Evolutionary conservation across 495 filamentous ascomycete genomes (phyloP).

Genomic region (Aspergillus taichungensis): DNA sequence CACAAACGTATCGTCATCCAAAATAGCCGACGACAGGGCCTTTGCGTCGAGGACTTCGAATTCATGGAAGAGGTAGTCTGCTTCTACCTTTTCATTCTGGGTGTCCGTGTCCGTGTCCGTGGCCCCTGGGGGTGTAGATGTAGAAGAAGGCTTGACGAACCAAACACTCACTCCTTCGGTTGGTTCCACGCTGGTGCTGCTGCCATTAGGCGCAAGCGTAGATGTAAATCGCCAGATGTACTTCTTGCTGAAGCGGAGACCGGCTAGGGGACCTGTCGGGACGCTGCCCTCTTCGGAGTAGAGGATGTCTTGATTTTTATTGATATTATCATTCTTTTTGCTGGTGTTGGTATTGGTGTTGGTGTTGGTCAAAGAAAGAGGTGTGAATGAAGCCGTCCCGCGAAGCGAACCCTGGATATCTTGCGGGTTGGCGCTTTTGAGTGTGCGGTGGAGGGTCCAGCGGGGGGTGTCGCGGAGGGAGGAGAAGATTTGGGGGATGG

Average conservation of each 20-base stretch:
- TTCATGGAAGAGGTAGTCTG: constrained; percentile 40
- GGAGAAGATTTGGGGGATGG: constrained; percentile 17
- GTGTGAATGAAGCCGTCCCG: constrained; percentile 33
- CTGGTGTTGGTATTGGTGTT: background rate
- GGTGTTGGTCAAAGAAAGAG: constrained; percentile 9
- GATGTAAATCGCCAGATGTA: constrained; percentile 32
- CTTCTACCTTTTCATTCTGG: constrained; percentile 19
- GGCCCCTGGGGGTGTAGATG: too few species aligned
- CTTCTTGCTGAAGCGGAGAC: constrained; percentile 37
- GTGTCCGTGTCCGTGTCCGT: too few species aligned
- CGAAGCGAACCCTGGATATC: constrained; percentile 34
- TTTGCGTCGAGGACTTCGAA: constrained; percentile 22
- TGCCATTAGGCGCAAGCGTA: too few species aligned
- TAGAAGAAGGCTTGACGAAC: constrained; percentile 31
- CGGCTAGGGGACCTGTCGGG: constrained; percentile 14
- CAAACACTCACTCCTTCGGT: constrained; percentile 26
- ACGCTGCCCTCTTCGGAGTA: constrained; percentile 41
- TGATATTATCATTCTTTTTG: background rate
- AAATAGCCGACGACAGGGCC: background rate
- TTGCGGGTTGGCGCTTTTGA: constrained; percentile 35
- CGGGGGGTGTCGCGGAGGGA: constrained; percentile 21
- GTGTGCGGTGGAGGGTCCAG: constrained; percentile 33
- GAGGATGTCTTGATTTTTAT: constrained; percentile 31
- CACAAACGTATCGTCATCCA: constrained; percentile 11
- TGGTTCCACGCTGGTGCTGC: too few species aligned